These are phyloP conservation scores for Stramenopiles sp. DNA, from an alignment of 352 stramenopile genomes.

Conservation along the genomic window DNA sequence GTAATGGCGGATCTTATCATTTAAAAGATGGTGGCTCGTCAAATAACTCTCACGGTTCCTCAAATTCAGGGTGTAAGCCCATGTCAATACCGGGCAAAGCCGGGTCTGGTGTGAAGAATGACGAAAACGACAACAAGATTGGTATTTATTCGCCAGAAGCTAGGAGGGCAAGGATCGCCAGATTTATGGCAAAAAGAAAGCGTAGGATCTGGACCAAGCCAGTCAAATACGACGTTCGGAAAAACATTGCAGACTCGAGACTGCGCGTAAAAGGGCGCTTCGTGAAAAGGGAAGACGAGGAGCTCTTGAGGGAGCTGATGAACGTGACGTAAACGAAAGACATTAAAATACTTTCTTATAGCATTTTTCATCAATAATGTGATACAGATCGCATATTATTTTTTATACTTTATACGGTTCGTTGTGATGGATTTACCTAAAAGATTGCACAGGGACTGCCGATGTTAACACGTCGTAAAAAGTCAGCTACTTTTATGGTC, in stretches of 20 bases:
- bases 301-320: constrained; percentile 39
- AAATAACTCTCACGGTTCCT: neutral
- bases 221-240: constrained; percentile 93
- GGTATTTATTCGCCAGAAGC: constrained; percentile 62
- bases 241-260: constrained; percentile 95
- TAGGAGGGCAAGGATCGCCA: constrained; percentile 51
- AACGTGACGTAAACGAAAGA: neutral
- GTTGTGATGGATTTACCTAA: no score
- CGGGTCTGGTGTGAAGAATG: neutral
- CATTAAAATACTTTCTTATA: no score
- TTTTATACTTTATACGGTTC: no score
- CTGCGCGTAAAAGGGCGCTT: constrained; percentile 91
- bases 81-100: neutral
- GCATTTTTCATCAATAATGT: no score
- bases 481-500: no score
- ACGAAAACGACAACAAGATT: constrained; percentile 23
- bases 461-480: no score
- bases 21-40: neutral
- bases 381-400: no score
- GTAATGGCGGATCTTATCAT: neutral
- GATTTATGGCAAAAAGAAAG: constrained; percentile 73
- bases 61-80: neutral
- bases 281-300: constrained; percentile 94
- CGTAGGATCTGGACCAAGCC: constrained; percentile 85
- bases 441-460: no score